A percentile compares a stretch with the other conserved stretches of the same genome.
Evolutionary conservation across 2,329 filamentous ascomycete species (phyloP).

Genomic region (Teratosphaeria zuluensis): DNA sequence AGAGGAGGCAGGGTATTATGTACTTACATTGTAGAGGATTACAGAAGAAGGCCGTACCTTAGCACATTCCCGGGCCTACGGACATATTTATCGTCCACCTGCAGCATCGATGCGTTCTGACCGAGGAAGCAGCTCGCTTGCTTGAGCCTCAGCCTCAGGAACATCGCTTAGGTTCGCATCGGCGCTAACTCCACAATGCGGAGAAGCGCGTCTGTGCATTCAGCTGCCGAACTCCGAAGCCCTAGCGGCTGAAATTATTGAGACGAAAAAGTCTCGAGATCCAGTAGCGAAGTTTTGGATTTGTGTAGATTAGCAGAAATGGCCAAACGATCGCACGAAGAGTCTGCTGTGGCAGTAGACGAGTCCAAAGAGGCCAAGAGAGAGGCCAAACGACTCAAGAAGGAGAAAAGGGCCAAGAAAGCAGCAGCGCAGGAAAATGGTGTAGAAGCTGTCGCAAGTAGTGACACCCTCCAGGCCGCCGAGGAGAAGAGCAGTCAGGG

Average conservation of each 20-base stretch:
- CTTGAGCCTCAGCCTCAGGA: not conserved
- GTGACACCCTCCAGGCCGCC: not conserved
- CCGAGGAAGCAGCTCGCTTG: too few relatives aligned
- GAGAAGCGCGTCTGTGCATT: not conserved
- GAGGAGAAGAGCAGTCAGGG: conserved; percentile 1
- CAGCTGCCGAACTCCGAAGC: not conserved
- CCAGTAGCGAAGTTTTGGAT: not conserved
- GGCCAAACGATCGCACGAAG: conserved; percentile 14
- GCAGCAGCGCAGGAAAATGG: conserved; percentile 3
- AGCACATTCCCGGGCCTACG: not conserved
- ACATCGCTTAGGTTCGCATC: not conserved
- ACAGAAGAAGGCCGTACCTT: not conserved
- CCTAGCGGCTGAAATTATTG: not conserved
- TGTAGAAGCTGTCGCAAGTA: not conserved
- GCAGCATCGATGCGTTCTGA: too few relatives aligned
- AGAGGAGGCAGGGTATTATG: not conserved
- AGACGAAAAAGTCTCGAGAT: not conserved
- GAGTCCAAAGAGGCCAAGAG: conserved; percentile 8
- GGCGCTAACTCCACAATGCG: not conserved
- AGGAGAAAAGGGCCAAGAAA: conserved; percentile 27
- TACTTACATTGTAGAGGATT: not conserved
- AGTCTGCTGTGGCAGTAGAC: conserved; percentile 6
- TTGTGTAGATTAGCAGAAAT: not conserved
- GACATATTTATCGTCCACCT: too few relatives aligned
- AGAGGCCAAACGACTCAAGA: conserved; percentile 15